These are phyloP conservation scores for Podospora pseudoanserina DNA, from an alignment of 495 filamentous ascomycete genomes.

Conservation along the genomic window DNA sequence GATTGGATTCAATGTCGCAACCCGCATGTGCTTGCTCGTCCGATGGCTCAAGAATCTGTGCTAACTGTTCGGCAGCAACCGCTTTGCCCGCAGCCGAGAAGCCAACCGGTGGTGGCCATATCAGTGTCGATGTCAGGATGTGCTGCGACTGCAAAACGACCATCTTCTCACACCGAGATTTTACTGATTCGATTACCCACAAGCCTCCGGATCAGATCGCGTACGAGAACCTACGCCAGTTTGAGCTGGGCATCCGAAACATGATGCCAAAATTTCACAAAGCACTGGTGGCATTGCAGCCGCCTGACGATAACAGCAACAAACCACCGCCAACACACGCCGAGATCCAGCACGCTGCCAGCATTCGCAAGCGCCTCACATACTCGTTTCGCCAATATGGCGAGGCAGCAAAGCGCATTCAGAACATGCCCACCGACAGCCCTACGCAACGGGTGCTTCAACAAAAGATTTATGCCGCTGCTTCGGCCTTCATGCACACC, in stretches of 20 bases:
- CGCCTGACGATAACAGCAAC: slow-evolving; percentile 43
- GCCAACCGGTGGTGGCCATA: slow-evolving; percentile 41
- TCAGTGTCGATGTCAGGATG: slow-evolving; percentile 80
- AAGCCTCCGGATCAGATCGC: slow-evolving; percentile 74
- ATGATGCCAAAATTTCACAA: slow-evolving; percentile 86
- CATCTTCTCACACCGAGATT: slow-evolving; percentile 81
- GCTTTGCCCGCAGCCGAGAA: slow-evolving; percentile 59
- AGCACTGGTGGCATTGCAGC: slow-evolving; percentile 56
- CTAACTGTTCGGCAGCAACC: slow-evolving; percentile 15
- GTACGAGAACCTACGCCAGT: slow-evolving; percentile 84
- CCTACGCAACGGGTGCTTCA: slow-evolving; percentile 74
- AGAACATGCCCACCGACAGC: slow-evolving; percentile 68
- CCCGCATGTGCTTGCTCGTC: slow-evolving; percentile 46
- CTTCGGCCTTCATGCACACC: slow-evolving; percentile 78
- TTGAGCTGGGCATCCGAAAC: slow-evolving; percentile 80
- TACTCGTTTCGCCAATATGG: slow-evolving; percentile 92
- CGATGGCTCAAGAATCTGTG: neutral
- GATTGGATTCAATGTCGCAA: slow-evolving; percentile 70
- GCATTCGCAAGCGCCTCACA: slow-evolving; percentile 83
- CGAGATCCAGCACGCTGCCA: slow-evolving; percentile 83
- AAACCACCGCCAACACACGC: slow-evolving; percentile 64
- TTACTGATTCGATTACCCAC: slow-evolving; percentile 61
- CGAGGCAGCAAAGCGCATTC: slow-evolving; percentile 74
- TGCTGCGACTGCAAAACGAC: slow-evolving; percentile 85
- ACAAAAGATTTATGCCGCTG: slow-evolving; percentile 78